Base-by-base conservation (phyloP, 2,329 filamentous ascomycete genomes). In the Exophiala mesophila region DNA sequence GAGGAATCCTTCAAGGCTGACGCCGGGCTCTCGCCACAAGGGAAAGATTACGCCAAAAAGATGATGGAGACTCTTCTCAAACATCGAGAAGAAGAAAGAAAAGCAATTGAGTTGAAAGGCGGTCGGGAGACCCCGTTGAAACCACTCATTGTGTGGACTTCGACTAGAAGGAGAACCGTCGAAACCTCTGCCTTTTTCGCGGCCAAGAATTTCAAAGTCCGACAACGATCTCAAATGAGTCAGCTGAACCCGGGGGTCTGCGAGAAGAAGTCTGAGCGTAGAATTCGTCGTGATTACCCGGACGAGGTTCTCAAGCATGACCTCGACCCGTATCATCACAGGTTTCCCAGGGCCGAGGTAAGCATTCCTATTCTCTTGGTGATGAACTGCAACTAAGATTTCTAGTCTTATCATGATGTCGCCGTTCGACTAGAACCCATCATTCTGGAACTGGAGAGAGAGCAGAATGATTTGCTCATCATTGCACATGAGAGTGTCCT, bases 401-500 rank as follows among this genome's bases (percentile, higher is more conserved):
- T 37, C 42, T 55, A 95, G 85, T 97, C 90, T 6, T 98, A 98
- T 65, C 92, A 98, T 62, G 92, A 98, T 60, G 80, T 98, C 31
- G 92, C 92, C n/a, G 92, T 98, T 46, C 86, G 92, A 16, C 80
- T 98, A 34, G 92, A 98, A 63, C 94, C 92, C 29, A 95, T 98
- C 58, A 98, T 98, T 59, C 78, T 98, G 20, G 92, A 98, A 63
- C 77, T 98, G 10, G 92, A 98, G 69, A 83, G 92, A 31, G 92
- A 98, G 68, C 87, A 96, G 57, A 94, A 94, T 54, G 92, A 98
- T 61, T 76, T 98, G n/a, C 77, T 98, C 39, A 96, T 98, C 60
- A 96, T 98, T 55, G 92, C 92, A 1, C 92, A 98, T 63, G 92
- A 98, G 64, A 94, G 88, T 38, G 92, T 98, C n/a, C 76, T 98